Evolutionary conservation across 2,329 filamentous ascomycete species (phyloP).

Genomic region (Aspergillus sp.): DNA sequence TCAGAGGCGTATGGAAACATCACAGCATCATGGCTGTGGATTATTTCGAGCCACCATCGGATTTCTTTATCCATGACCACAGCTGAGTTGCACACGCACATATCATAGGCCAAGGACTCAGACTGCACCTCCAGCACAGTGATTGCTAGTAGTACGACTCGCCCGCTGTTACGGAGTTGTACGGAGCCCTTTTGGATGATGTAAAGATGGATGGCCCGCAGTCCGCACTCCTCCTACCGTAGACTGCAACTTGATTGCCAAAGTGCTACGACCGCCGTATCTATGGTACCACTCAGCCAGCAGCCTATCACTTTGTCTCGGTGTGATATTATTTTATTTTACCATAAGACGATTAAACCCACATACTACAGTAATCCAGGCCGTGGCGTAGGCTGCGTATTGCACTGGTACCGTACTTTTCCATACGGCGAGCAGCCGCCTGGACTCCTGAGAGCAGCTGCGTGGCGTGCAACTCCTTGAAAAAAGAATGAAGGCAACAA

Average conservation of each 20-base stretch:
- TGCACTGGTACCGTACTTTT: slow-evolving; percentile 13
- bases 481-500: neutral
- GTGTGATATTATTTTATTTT: slow-evolving; percentile 14
- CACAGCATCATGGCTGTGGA: slow-evolving; percentile 1
- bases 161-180: slow-evolving; percentile 8
- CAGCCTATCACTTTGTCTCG: slow-evolving; percentile 5
- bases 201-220: slow-evolving; percentile 8
- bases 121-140: slow-evolving; percentile 3
- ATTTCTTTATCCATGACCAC: neutral
- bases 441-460: slow-evolving; percentile 1
- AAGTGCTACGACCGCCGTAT: slow-evolving; percentile 9
- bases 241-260: neutral
- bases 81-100: slow-evolving; percentile 9
- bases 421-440: slow-evolving; percentile 3
- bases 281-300: slow-evolving; percentile 11
- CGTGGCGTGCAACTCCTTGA: neutral
- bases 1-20: neutral
- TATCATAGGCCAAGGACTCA: neutral
- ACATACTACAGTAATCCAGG: slow-evolving; percentile 5
- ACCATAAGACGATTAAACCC: slow-evolving; percentile 15
- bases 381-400: slow-evolving; percentile 15
- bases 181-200: slow-evolving; percentile 13
- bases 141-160: slow-evolving; percentile 6
- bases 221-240: slow-evolving; percentile 1
- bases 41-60: slow-evolving; percentile 7